Evolutionary conservation across 2,329 filamentous ascomycete species (phyloP).

Genomic region (Aspergillus sergii): DNA sequence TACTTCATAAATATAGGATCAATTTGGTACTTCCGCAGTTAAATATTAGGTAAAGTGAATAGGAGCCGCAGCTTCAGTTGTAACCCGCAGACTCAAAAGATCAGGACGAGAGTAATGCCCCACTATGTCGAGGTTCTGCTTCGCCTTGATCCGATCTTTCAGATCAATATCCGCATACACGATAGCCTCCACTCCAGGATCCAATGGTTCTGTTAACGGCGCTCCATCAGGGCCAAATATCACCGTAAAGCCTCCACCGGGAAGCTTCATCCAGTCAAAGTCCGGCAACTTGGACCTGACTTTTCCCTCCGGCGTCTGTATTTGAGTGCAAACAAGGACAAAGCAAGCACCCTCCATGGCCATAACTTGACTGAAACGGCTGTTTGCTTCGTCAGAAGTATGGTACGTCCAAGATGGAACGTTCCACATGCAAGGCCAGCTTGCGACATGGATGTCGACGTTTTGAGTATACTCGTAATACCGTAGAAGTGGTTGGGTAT

Average conservation of each 20-base stretch:
- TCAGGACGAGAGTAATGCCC: constrained; percentile 8
- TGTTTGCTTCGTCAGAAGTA: not conserved
- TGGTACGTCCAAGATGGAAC: constrained; percentile 9
- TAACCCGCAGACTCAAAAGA: not conserved
- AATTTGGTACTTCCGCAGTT: not conserved
- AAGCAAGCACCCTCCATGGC: constrained; percentile 5
- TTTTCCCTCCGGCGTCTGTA: not conserved
- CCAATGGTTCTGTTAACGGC: not conserved
- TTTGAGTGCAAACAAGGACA: constrained; percentile 6
- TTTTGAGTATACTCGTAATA: constrained; percentile 47
- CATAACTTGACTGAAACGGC: not conserved
- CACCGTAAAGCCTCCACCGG: constrained; percentile 4
- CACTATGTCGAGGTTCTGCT: not conserved
- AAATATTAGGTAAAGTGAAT: not conserved
- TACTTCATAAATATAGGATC: not conserved
- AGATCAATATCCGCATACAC: constrained; percentile 3
- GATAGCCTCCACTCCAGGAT: not conserved
- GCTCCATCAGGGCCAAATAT: constrained; percentile 4
- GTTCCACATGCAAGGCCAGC: constrained; percentile 41
- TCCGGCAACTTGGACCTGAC: not conserved
- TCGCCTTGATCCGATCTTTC: not conserved
- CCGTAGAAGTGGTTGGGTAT: constrained; percentile 51
- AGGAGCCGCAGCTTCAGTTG: not conserved
- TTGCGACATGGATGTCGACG: constrained; percentile 49
- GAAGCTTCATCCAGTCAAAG: constrained; percentile 3